Percentiles rank a stretch among this genome's conserved stretches.
Conservation (phyloP, 768 basidiomycete species). For the Suillus cothurnatus region DNA sequence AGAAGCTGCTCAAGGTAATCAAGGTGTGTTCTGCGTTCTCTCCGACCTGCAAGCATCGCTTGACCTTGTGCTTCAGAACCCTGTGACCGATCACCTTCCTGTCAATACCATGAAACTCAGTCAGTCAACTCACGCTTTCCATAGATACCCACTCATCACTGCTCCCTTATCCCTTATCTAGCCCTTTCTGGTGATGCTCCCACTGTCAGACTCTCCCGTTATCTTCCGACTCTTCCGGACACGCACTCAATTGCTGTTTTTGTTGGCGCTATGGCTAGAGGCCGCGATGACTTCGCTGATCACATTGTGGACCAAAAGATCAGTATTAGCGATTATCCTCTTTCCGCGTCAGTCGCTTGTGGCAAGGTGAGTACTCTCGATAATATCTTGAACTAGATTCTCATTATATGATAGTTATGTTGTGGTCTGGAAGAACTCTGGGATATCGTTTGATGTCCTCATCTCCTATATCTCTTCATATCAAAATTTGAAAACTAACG, state of each 20-base stretch:
- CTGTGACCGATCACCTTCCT: slow-evolving; percentile 91
- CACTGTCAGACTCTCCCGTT: slow-evolving; percentile 76
- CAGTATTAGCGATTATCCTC: slow-evolving; percentile 89
- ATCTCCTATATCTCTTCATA: background rate
- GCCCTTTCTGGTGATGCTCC: slow-evolving; percentile 92
- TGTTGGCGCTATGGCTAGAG: slow-evolving; percentile 98
- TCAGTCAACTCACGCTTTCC: slow-evolving; percentile 42
- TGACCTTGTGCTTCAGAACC: slow-evolving; percentile 60
- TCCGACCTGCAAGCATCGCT: slow-evolving; percentile 7
- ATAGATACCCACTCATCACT: background rate
- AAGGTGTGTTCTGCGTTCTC: slow-evolving; percentile 54
- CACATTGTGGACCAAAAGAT: slow-evolving; percentile 95
- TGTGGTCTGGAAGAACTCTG: slow-evolving; percentile 93
- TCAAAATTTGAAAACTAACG: slow-evolving; percentile 19
- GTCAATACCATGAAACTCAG: slow-evolving; percentile 95
- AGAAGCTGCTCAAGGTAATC: slow-evolving; percentile 96
- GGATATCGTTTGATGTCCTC: slow-evolving; percentile 72
- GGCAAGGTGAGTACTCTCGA: slow-evolving; percentile 73
- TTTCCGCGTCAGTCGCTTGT: slow-evolving; percentile 94
- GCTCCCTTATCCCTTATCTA: slow-evolving; percentile 31
- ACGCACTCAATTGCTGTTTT: slow-evolving; percentile 93
- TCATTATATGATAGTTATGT: slow-evolving; percentile 61
- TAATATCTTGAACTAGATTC: slow-evolving; percentile 1
- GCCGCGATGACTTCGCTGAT: slow-evolving; percentile 96
- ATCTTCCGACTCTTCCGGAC: slow-evolving; percentile 82